Evolutionary conservation across 73 alveolate species (phyloP).

Genomic region (Paramecium sonneborni): DNA sequence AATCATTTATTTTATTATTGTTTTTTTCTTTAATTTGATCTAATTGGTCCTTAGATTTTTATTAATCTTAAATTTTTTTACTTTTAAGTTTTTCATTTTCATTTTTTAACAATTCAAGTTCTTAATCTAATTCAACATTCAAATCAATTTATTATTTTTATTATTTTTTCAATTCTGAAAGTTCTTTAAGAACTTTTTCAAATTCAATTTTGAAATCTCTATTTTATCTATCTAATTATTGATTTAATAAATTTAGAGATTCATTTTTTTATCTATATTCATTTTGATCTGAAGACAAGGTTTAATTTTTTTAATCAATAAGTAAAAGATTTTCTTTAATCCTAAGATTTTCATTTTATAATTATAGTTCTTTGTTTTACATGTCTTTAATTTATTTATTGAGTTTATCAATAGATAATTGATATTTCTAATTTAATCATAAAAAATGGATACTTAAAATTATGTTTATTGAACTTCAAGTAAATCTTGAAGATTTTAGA

Average conservation of each 20-base stretch:
- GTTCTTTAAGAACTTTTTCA: slow-evolving; percentile 8
- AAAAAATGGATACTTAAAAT: neutral
- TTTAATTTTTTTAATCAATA: neutral
- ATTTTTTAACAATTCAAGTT: neutral
- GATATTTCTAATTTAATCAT: neutral
- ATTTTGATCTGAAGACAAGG: neutral
- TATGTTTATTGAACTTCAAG: neutral
- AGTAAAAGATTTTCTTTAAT: neutral
- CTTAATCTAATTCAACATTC: slow-evolving; percentile 4
- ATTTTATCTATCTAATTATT: neutral
- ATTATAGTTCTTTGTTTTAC: neutral
- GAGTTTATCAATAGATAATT: neutral
- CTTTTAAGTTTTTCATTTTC: neutral
- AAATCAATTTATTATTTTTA: neutral
- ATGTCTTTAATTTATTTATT: neutral
- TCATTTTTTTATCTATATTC: neutral
- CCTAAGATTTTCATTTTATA: neutral
- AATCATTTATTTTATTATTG: slow-evolving; percentile 3
- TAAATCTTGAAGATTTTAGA: neutral
- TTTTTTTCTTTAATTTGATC: slow-evolving; percentile 19
- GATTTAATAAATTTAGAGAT: neutral
- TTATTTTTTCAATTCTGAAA: neutral
- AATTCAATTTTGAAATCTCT: neutral
- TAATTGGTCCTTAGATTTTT: neutral
- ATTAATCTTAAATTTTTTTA: neutral